Conservation (phyloP, 106 monocot genomes). For the Dioscorea zingiberensis region DNA sequence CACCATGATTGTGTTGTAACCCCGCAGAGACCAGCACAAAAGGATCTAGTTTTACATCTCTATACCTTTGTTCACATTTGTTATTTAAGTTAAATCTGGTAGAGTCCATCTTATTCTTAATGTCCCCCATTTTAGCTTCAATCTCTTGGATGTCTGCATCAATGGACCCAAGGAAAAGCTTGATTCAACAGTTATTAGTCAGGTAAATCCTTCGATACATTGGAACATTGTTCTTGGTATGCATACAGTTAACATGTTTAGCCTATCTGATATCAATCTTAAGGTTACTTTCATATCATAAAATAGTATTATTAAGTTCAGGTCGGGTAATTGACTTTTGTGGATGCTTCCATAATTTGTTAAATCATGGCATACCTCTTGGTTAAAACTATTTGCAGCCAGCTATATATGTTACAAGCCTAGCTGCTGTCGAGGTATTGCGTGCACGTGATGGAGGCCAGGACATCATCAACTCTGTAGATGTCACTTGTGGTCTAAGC, state of each 20-base stretch:
- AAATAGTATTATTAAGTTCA: too few species aligned
- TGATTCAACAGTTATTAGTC: conserved; percentile 92
- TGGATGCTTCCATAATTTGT: too few species aligned
- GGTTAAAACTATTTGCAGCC: conserved; percentile 40
- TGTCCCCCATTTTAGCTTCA: conserved; percentile 35
- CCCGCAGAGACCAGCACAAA: too few species aligned
- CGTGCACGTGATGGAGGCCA: conserved; percentile 77
- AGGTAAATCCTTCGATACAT: conserved; percentile 29
- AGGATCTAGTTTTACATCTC: too few species aligned
- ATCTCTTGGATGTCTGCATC: conserved; percentile 80
- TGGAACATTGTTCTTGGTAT: too few species aligned
- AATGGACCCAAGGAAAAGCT: conserved; percentile 98
- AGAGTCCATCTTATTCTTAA: not conserved
- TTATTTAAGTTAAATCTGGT: not conserved
- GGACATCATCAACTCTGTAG: conserved; percentile 80
- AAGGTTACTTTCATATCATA: too few species aligned
- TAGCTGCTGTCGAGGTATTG: conserved; percentile 86
- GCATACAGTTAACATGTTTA: too few species aligned
- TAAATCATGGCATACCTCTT: too few species aligned
- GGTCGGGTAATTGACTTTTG: too few species aligned
- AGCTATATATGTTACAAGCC: conserved; percentile 91
- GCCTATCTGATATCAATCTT: too few species aligned
- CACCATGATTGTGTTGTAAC: too few species aligned
- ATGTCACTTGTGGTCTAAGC: conserved; percentile 97
- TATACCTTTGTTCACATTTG: not conserved